phyloP scores from a whole-genome alignment of 2,329 filamentous ascomycete genomes.

The Trichophyton rubrum region DNA sequence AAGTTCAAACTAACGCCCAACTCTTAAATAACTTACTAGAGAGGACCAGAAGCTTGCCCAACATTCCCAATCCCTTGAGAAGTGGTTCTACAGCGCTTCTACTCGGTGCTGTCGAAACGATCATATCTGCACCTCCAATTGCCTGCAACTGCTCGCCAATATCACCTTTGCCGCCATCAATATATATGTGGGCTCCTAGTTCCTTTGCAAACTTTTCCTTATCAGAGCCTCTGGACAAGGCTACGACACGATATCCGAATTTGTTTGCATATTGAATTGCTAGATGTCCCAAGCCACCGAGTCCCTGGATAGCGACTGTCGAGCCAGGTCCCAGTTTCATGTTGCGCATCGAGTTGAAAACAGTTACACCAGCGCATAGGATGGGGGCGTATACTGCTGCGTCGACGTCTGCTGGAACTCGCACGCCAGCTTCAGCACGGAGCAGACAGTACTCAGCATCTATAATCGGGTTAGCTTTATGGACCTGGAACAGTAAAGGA shows the following conservation, averaged over 20 bases:
- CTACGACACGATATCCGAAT: slow-evolving; percentile 59
- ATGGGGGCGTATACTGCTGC: slow-evolving; percentile 36
- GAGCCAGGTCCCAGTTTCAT: slow-evolving; percentile 37
- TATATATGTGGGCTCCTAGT: slow-evolving; percentile 46
- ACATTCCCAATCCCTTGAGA: slow-evolving; percentile 23
- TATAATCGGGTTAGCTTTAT: slow-evolving; percentile 9
- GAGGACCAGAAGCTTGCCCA: slow-evolving; percentile 29
- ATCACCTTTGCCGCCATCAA: slow-evolving; percentile 34
- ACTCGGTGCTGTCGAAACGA: slow-evolving; percentile 30
- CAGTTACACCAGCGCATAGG: slow-evolving; percentile 41
- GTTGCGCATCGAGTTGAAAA: slow-evolving; percentile 38
- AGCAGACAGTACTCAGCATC: slow-evolving; percentile 31
- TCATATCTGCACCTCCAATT: slow-evolving; percentile 25
- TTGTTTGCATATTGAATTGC: slow-evolving; percentile 81
- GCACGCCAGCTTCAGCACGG: slow-evolving; percentile 29
- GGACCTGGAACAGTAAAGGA: background rate
- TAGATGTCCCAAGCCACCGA: slow-evolving; percentile 59
- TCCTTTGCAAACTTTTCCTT: slow-evolving; percentile 44
- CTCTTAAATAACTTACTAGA: slow-evolving; percentile 11
- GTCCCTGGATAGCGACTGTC: slow-evolving; percentile 40
- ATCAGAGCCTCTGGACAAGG: slow-evolving; percentile 35
- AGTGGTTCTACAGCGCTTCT: slow-evolving; percentile 24
- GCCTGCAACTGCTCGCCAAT: slow-evolving; percentile 24
- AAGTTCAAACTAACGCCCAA: background rate
- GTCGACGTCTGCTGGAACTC: slow-evolving; percentile 35